Evolutionary conservation across 2,329 filamentous ascomycete genomes (phyloP).

Genomic region (Ophiostoma sp.): DNA sequence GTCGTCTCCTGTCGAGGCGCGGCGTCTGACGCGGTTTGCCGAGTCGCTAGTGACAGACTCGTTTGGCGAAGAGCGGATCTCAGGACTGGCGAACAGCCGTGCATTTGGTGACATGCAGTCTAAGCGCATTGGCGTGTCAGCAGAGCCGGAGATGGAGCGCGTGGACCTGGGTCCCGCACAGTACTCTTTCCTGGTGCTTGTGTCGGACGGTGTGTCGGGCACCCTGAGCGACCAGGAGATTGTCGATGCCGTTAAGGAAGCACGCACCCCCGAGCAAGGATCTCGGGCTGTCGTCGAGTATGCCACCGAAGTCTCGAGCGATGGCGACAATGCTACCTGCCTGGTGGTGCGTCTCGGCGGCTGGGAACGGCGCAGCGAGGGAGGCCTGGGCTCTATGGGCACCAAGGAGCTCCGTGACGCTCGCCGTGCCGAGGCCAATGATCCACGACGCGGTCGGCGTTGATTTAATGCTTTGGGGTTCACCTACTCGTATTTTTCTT

Average conservation of each 20-base stretch:
- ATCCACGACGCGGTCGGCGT: conserved; percentile 66
- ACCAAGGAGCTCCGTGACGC: conserved; percentile 89
- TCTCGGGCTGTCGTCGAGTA: conserved; percentile 74
- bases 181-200: conserved; percentile 81
- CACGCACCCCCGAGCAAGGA: conserved; percentile 81
- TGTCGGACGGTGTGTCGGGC: conserved; percentile 84
- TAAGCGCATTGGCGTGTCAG: conserved; percentile 89
- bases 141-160: conserved; percentile 81
- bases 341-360: conserved; percentile 62
- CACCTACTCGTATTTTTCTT: too few relatives aligned
- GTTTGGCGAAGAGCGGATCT: conserved; percentile 94
- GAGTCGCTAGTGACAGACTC: conserved; percentile 86
- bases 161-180: conserved; percentile 76
- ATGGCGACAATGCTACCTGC: conserved; percentile 64
- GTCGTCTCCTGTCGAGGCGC: conserved; percentile 75
- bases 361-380: conserved; percentile 70
- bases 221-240: conserved; percentile 89
- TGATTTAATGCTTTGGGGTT: conserved; percentile 28
- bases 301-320: conserved; percentile 72
- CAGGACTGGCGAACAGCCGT: conserved; percentile 86
- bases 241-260: conserved; percentile 92
- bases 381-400: conserved; percentile 79
- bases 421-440: conserved; percentile 70
- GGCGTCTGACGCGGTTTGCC: conserved; percentile 69
- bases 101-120: conserved; percentile 88